A percentile compares a stretch with the other conserved stretches of the same genome.
phyloP scores from a whole-genome alignment of 2,329 filamentous ascomycete species.

The Talaromyces sp. region DNA sequence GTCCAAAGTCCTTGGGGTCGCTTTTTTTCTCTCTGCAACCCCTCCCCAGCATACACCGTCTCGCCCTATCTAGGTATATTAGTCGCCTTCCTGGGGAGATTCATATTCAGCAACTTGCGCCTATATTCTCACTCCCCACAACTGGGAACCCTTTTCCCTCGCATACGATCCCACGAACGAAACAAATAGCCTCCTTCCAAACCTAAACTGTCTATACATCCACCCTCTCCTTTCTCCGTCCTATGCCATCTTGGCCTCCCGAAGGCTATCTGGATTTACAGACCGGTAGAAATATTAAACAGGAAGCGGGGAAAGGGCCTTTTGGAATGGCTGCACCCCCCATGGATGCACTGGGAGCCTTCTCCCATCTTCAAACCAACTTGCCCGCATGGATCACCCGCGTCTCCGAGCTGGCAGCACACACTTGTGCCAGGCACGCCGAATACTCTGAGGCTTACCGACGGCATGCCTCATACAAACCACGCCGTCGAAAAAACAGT shows the following conservation, averaged over 20 bases:
- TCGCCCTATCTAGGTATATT: neutral
- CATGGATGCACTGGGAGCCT: slow-evolving; percentile 50
- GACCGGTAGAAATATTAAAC: neutral
- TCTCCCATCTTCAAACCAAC: slow-evolving; percentile 48
- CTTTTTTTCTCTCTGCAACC: neutral
- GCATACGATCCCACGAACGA: slow-evolving; percentile 1
- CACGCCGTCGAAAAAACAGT: slow-evolving; percentile 44
- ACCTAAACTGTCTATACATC: neutral
- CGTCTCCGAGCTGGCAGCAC: slow-evolving; percentile 45
- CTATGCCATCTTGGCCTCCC: neutral
- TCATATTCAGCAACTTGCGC: neutral
- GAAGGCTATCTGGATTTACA: neutral
- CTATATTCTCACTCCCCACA: neutral
- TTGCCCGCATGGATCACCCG: slow-evolving; percentile 49
- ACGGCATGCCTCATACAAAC: slow-evolving; percentile 33
- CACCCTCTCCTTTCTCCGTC: neutral
- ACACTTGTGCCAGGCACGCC: slow-evolving; percentile 44
- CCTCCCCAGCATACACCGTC: neutral
- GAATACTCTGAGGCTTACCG: slow-evolving; percentile 49
- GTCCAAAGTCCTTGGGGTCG: neutral
- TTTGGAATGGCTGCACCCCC: slow-evolving; percentile 11
- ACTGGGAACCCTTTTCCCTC: neutral
- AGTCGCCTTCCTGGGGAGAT: neutral
- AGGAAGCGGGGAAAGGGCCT: neutral
- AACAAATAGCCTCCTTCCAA: neutral